Base-by-base conservation (phyloP, 2,329 filamentous ascomycete species). In the Didymella pomorum region DNA sequence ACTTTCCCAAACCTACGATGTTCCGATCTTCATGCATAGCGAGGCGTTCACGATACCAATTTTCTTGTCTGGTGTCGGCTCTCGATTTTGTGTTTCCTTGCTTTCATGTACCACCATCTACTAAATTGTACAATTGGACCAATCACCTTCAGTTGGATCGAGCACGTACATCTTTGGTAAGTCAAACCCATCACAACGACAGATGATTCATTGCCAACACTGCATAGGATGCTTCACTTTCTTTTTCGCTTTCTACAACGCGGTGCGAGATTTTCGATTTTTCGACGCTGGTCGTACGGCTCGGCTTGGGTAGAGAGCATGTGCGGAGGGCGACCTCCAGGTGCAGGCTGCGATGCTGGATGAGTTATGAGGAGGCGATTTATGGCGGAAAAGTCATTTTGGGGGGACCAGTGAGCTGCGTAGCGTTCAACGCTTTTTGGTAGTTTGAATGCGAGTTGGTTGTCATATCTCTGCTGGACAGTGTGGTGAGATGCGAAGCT, bases 11-110 rank as follows among this genome's bases (percentile, higher is more conserved):
- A 51, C n/a, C 44, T n/a, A 56, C 41, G 55, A 56, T 51, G 41
- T 64, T 45, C 49, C 42, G 60, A 50, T 66, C 57, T 62, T 49
- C 54, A 62, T 71, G 74, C 74, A 76, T 76, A 76, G 73, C 74
- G 71, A 71, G 74, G 74, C 72, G 74, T 76, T 70, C 14, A 66
- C 66, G 66, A 74, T 75, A 73, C 71, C 70, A 72, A 58, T 69
- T 65, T 52, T 56, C 45, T 48, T 53, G 39, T 33, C 56, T 60
- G 58, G 51, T 52, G 49, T 60, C 61, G n/a, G 56, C 57, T 57
- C 41, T 45, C 44, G 49, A 56, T 55, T 42, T 62, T 58, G 58
- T 23, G 28, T 21, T 48, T 26, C 10, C 37, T 7, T 50, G 49
- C 35, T 44, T 46, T 33, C 49, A 55, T 68, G 65, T 68, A 69